Evolutionary conservation across 2,329 filamentous ascomycete genomes (phyloP), one percentile per base, ranked within the genome.

Genomic region (Xylaria sp.): DNA sequence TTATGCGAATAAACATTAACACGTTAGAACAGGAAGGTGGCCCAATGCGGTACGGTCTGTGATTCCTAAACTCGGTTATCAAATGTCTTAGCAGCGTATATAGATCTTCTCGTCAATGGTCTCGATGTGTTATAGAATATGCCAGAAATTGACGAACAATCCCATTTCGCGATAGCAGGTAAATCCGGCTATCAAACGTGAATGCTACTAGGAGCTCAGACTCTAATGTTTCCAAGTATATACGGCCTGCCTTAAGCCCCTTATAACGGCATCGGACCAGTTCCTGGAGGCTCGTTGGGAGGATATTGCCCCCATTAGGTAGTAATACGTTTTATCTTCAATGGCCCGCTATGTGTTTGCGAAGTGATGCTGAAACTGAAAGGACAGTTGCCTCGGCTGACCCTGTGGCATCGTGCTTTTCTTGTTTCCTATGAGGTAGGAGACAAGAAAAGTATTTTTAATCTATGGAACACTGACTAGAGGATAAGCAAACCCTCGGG

Each of bases 381-480:
- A n/a, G 26, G 17, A 48, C 44, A 73, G 85, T 83, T 87, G 74
- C 77, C 81, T n/a, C 74, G 84, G 28, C 86, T 88, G 70, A 74
- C 83, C 6, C 77, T 83, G 20, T 89, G 86, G 87, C 87, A 90
- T 75, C 84, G 87, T 6, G 83, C 86, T 3, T 89, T 86, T 67
- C 73, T 88, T 49, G 79, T 83, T 7, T 79, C 89, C 6, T 88
- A 81, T 65, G 87, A 89, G 81, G 85, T 86, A 77, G 11, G 77
- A n/a, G 46, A 57, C n/a, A 46, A 10, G 56, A 13, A 7, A 28
- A 9, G 6, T n/a, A 38, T 17, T 26, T 2, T 11, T 3, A n/a
- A 23, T 44, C n/a, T 67, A 23, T 9, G 33, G 2, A 28, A 36
- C 10, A 46, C 73, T 77, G 20, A 73, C 28, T 5, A 33, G 11